Evolutionary conservation across 1,284 basidiomycete genomes (phyloP), one percentile per base, ranked within the genome.

Genomic region (Laetiporus sulphureus): DNA sequence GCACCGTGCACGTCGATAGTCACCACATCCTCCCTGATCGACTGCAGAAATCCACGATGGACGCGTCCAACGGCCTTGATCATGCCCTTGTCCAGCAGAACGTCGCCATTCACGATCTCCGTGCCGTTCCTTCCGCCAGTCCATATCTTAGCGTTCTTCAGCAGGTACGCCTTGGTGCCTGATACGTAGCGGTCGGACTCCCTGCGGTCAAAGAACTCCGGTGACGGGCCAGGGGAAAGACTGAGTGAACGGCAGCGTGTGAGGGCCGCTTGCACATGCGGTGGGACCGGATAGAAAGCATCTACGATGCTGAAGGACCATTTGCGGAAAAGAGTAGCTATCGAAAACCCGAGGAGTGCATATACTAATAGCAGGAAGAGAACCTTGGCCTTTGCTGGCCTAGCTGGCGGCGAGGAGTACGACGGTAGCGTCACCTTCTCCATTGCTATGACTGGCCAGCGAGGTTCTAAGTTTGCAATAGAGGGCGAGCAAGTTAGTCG

Each of bases 101-200:
- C 48, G 38, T 67, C 66, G 4, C 62, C 66, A n/a, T 50, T 49
- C 8, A 68, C 22, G 16, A 60, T 51, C 38, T 66, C 59, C 1
- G 54, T 55, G n/a, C 66, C 67, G 32, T 62, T 53, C 13, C 53
- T 41, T 6, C 47, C 46, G 10, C 68, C 66, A 0, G 65, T 81
- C 79, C 79, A 83, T 20, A 84, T 61, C 3, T 71, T 81, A 4
- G 72, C 80, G 49, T 83, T 83, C 53, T 64, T 66, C 38, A 83
- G 66, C 45, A 73, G 58, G 1, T 67, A 61, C n/a, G 72, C 56
- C n/a, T 57, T 58, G 1, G 75, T 74, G 1, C 70, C 73, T 2
- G 54, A 49, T 10, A 68, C 73, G 49, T 64, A 79, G 16, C 79
- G 64, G 51, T 83, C 79, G 1, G 69, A 77, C 22, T 60, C 49